Evolutionary conservation across 2,329 filamentous ascomycete species (phyloP), one percentile per base, ranked within the genome.

Genomic region (Botryosphaeria dothidea): DNA sequence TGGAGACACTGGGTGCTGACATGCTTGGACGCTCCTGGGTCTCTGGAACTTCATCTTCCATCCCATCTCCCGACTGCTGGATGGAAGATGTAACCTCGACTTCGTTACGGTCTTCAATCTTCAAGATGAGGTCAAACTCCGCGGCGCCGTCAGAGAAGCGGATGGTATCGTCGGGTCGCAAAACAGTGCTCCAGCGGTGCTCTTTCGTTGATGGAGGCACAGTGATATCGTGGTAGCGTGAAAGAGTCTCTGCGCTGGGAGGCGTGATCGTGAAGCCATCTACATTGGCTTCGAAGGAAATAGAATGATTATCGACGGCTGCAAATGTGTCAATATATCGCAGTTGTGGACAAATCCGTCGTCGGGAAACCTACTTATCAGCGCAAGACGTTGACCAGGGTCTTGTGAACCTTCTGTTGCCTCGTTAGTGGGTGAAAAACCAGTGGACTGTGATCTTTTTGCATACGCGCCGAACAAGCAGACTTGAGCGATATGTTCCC

Each of bases 21-120:
- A 46, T 11, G 19, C 1, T 19, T 25, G 5, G 54, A 13, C 27
- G 27, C 9, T 51, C 29, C 31, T 51, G 58, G 4, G 31, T 62
- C 19, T 62, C 45, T 1, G 43, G 31, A 27, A 62, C 31, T n/a
- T 62, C 58, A n/a, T 41, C 21, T 9, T 57, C 19, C 6, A 29
- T 29, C 11, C 34, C 57, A n/a, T 52, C 45, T 9, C 34, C 46
- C 15, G 15, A 17, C 19, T 25, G 21, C 4, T 36, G 62, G 7
- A 64, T 46, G 5, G 49, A 64, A 5, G 62, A 64, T 3, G 13
- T 36, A 6, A 64, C 49, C 11, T 64, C 27, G 6, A 65, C 23
- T 17, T 52, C 43, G 3, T 64, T 11, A 6, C 13, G 7, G 13
- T 34, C 61, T 5, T 27, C 38, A 13, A 48, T 8, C 13, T n/a